Base-by-base conservation (phyloP, 2,329 filamentous ascomycete genomes). In the Fusarium nelsonii region DNA sequence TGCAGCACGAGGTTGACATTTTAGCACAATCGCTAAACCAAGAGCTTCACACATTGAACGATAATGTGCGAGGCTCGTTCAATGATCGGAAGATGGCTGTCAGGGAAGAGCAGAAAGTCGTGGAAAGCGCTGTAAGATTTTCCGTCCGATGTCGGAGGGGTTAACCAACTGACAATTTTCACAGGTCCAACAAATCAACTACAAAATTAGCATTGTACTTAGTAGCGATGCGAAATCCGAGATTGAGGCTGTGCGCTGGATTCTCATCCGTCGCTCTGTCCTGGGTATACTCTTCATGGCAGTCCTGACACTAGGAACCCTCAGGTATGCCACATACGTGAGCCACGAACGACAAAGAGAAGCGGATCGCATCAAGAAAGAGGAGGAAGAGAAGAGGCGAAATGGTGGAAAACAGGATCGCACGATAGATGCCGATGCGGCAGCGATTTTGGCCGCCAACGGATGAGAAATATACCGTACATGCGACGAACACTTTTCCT, bases 1-100 rank as follows among this genome's bases (percentile, higher is more conserved):
- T 99, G 69, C 94, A 97, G 81, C 94, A 97, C 78, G 96, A 98
- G 78, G 90, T 94, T n/a, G 96, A 99, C 78, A 97, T 97, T 18
- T 79, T 97, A 56, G 90, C 88, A 57, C 96, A 98, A 82, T 88
- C 90, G 48, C 84, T 97, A 61, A 92, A 90, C 34, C 94, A 97
- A 79, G 94, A 98, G 77, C 84, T 94, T 28, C 81, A 90, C 57
- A 91, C 88, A 34, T 83, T 98, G 62, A 96, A 93, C 73, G 95
- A 99, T 76, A 93, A 94, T 57, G 86, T 98, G n/a, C 93, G 94
- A 77, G 95, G 93, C 59, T 91, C 97, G 86, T 97, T 98, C 78
- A 95, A 98, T 76, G 95, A 99, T 77, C 89, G 97, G 43, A 96
- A 95, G 78, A 97, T 98, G 92, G 88, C 89, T 3, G 94, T 97